Evolutionary conservation across 768 basidiomycete species (phyloP), one percentile per base, ranked within the genome.

Genomic region (Auricularia sp.): DNA sequence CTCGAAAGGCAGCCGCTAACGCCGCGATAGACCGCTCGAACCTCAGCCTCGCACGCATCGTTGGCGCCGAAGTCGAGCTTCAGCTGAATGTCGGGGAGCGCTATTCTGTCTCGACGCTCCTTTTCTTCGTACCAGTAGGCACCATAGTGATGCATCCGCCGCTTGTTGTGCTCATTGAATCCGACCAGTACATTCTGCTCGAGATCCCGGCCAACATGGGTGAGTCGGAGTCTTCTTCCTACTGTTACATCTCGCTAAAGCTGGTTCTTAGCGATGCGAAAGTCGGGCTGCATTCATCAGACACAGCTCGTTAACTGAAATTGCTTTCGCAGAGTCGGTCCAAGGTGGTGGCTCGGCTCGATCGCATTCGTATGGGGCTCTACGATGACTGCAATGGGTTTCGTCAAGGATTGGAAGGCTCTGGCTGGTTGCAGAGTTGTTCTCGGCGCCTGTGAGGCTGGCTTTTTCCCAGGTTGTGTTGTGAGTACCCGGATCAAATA

Each of bases 341-440:
- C 29, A 6, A 6, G 29, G 11, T 29, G 14, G 23, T 59, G 56
- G 56, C 34, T 59, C 14, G 56, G 56, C 14, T 59, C 56, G 10
- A 59, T 59, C 23, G 56, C 56, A 4, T 29, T 59, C 42, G 64
- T 70, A 21, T 73, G 71, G 67, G 73, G 73, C 42, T 67, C 65
- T 18, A 67, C 69, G 33, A 73, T 71, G 69, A 63, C 70, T 36
- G 70, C 68, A 35, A 70, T 71, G 67, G 72, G 69, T 10, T 73
- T 74, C 44, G 68, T 69, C 62, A 72, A 70, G 60, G 64, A 65
- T 39, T 74, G 73, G 73, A 64, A 69, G 60, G 67, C 69, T 33
- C 65, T 74, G 23, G 68, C 68, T 1, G 72, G 66, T 36, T 70
- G 72, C 36, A 64, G 73, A 21, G 67, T 64, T 36, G 61, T 74